These are phyloP conservation scores for Apium graveolens DNA, from an alignment of 129 eudicot genomes.

Conservation along the genomic window DNA sequence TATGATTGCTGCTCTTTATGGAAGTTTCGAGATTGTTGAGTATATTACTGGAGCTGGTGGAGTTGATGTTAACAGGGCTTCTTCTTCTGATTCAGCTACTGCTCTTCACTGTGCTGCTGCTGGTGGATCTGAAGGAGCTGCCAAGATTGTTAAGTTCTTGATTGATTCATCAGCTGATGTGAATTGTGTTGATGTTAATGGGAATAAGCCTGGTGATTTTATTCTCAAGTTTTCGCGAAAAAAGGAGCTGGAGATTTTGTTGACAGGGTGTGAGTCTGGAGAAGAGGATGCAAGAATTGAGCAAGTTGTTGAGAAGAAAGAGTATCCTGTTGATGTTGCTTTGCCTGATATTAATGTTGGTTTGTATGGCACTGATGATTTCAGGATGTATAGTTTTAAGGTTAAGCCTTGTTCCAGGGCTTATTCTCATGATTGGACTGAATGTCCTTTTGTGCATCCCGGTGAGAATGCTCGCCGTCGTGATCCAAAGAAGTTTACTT, in stretches of 20 bases:
- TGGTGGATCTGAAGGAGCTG: constrained; percentile 42
- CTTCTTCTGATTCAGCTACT: constrained; percentile 73
- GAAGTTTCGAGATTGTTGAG: constrained; percentile 45
- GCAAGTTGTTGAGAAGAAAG: constrained; percentile 40
- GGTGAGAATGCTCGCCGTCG: constrained; percentile 94
- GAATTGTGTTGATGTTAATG: constrained; percentile 31
- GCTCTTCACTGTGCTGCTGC: constrained; percentile 95
- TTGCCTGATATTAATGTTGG: constrained; percentile 90
- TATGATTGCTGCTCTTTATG: constrained; percentile 70
- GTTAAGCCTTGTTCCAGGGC: constrained; percentile 96
- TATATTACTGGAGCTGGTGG: constrained; percentile 25
- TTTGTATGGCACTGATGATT: constrained; percentile 70
- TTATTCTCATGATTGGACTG: constrained; percentile 96
- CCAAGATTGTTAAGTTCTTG: constrained; percentile 40
- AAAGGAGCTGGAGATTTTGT: constrained; percentile 43
- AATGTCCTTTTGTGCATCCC: constrained; percentile 97
- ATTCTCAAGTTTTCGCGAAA: constrained; percentile 33
- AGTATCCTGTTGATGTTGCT: constrained; percentile 57
- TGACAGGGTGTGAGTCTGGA: constrained; percentile 32
- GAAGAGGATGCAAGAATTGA: constrained; percentile 15
- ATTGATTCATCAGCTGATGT: constrained; percentile 42
- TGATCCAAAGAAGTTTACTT: constrained; percentile 67
- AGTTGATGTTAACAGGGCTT: constrained; percentile 47
- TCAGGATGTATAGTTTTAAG: constrained; percentile 83
- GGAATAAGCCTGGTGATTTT: constrained; percentile 41